A percentile compares a stretch with the other conserved stretches of the same genome.
These are phyloP conservation scores for Oryza australiensis DNA, from an alignment of 176 grass and related monocot genomes.

Conservation along the genomic window DNA sequence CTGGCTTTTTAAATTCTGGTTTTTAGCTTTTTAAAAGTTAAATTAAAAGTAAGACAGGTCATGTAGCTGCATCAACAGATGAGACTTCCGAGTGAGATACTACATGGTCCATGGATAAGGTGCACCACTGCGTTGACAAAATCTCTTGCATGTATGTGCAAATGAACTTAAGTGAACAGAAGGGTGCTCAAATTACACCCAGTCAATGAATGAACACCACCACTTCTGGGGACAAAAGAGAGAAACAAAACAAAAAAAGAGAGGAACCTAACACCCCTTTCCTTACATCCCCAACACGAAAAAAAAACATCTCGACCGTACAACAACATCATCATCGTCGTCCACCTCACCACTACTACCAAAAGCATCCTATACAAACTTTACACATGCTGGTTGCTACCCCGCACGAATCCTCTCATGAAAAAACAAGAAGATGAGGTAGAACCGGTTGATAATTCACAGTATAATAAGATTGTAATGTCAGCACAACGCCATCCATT, in stretches of 20 bases:
- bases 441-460: slow-evolving; percentile 51
- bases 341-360: slow-evolving; percentile 37
- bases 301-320: slow-evolving; percentile 23
- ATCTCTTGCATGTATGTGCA: slow-evolving; percentile 41
- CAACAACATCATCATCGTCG: slow-evolving; percentile 33
- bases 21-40: no score
- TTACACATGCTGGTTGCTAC: slow-evolving; percentile 63
- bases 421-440: slow-evolving; percentile 55
- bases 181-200: slow-evolving; percentile 84
- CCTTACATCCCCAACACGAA: slow-evolving; percentile 36
- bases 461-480: slow-evolving; percentile 48
- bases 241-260: slow-evolving; percentile 21
- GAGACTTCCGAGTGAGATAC: background rate
- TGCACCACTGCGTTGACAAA: slow-evolving; percentile 9
- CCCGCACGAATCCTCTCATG: slow-evolving; percentile 49
- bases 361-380: slow-evolving; percentile 74
- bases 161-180: slow-evolving; percentile 38
- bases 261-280: slow-evolving; percentile 48
- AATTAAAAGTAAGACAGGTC: no score
- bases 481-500: slow-evolving; percentile 39
- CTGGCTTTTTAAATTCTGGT: no score
- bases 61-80: background rate
- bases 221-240: slow-evolving; percentile 24
- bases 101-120: background rate
- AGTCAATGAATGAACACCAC: slow-evolving; percentile 68